A percentile compares a stretch with the other conserved stretches of the same genome.
Conservation (phyloP, 176 grass and related monocot species). For the Phragmites australis region DNA sequence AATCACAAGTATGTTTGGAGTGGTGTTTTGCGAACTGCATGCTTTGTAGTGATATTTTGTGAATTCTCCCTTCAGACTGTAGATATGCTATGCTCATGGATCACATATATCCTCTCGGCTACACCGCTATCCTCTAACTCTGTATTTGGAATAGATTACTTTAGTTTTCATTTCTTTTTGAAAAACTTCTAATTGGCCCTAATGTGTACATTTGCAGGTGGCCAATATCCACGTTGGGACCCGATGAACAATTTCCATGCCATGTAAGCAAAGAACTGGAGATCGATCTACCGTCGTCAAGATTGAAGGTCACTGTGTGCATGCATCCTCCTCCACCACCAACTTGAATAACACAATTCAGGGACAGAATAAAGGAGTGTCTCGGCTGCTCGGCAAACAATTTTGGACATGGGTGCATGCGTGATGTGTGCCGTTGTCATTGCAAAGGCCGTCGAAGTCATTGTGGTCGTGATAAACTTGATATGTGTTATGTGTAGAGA, state of each 20-base stretch:
- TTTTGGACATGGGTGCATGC: too few relatives aligned
- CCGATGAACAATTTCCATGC: background rate
- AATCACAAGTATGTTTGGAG: too few relatives aligned
- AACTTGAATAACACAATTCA: too few relatives aligned
- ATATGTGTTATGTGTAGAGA: too few relatives aligned
- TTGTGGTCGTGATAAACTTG: background rate
- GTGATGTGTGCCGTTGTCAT: too few relatives aligned
- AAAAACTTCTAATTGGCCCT: background rate
- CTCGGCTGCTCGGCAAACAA: too few relatives aligned
- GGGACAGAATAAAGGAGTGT: too few relatives aligned
- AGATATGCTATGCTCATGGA: background rate
- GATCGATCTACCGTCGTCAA: background rate
- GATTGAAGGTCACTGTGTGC: background rate
- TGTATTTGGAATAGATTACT: background rate
- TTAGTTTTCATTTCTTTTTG: background rate
- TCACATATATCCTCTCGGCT: background rate
- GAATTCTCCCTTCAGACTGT: too few relatives aligned
- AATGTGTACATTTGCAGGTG: constrained; percentile 10
- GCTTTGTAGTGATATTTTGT: too few relatives aligned
- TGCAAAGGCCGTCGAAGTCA: too few relatives aligned
- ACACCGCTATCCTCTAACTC: background rate
- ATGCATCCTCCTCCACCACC: background rate
- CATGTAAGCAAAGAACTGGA: background rate
- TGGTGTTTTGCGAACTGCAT: too few relatives aligned
- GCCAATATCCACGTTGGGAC: background rate